Evolutionary conservation across 768 basidiomycete genomes (phyloP), one percentile per base, ranked within the genome.

Genomic region (Leccinum variicolor): DNA sequence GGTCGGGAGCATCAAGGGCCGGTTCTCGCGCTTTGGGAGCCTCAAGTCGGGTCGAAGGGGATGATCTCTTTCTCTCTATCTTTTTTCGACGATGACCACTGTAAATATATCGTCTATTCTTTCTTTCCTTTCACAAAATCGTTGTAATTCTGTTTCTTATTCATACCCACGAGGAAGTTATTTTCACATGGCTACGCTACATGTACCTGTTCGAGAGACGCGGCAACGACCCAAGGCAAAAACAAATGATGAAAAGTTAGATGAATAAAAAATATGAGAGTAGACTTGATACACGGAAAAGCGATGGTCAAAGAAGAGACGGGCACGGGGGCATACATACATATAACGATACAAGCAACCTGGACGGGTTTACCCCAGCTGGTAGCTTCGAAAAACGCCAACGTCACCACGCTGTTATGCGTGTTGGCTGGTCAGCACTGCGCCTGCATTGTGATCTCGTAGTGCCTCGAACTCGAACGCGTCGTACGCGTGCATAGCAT

Each of bases 11-110:
- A 84, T 91, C 50, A 86, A 83, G 67, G 89, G 85, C 1, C 84
- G 90, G 13, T 83, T 91, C 64, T 89, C 88, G 39, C 82, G 87
- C 48, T 85, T 92, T 57, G 89, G 89, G 21, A 90, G 87, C 66
- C 74, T 91, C 69, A 85, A 85, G 28, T 78, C 70, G 31, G 61
- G 86, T 50, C 78, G 81, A 26, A 69, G 65, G 53, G 65, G 72
- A 41, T 69, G 21, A 66, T 13, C 11, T 14, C 39, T 19, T n/a
- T 43, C 15, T 41, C 13, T 31, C 13, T 4, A 5, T 34, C 6
- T 19, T 19, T 39, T 34, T 15, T 15, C 13, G 5, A 33, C 31
- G 31, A 33, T 33, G 31, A 11, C 11, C 13, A 34, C 17, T 11
- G 4, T 41, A 41, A 41, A 41, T 41, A 41, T 41, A n/a, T n/a